These are phyloP conservation scores for Dipteronia dyeriana DNA, from an alignment of 345 rosid genomes.

Conservation along the genomic window DNA sequence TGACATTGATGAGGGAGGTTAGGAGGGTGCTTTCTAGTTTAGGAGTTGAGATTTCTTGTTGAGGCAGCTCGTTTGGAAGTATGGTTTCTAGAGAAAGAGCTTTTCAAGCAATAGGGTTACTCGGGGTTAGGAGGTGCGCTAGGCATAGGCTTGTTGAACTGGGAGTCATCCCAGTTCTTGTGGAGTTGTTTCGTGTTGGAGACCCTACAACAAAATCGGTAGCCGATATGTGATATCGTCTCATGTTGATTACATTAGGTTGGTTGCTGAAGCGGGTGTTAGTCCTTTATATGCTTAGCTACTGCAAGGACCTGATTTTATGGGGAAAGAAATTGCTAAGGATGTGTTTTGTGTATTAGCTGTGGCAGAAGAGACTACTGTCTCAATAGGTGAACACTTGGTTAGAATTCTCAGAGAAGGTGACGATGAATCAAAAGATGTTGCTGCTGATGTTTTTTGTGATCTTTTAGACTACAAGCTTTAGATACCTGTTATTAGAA, in stretches of 20 bases:
- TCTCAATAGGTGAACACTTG: slow-evolving; percentile 47
- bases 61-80: slow-evolving; percentile 51
- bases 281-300: slow-evolving; percentile 64
- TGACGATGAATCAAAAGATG: slow-evolving; percentile 43
- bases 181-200: slow-evolving; percentile 51
- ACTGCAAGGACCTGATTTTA: slow-evolving; percentile 45
- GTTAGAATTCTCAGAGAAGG: slow-evolving; percentile 67
- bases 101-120: slow-evolving; percentile 64
- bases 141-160: slow-evolving; percentile 48
- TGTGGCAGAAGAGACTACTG: slow-evolving; percentile 54
- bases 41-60: slow-evolving; percentile 49
- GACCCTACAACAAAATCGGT: slow-evolving; percentile 44
- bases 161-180: slow-evolving; percentile 51
- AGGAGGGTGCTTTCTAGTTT: slow-evolving; percentile 43
- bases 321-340: slow-evolving; percentile 63
- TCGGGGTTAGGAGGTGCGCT: slow-evolving; percentile 42
- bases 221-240: slow-evolving; percentile 54
- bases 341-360: slow-evolving; percentile 62
- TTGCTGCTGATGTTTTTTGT: slow-evolving; percentile 66
- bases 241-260: slow-evolving; percentile 48
- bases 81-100: slow-evolving; percentile 66
- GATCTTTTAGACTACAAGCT: slow-evolving; percentile 54
- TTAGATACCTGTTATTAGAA: slow-evolving; percentile 47
- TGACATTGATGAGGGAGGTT: slow-evolving; percentile 48
- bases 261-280: slow-evolving; percentile 55